These are phyloP conservation scores for Conringia planisiliqua DNA, from an alignment of 345 rosid genomes.

Conservation along the genomic window DNA sequence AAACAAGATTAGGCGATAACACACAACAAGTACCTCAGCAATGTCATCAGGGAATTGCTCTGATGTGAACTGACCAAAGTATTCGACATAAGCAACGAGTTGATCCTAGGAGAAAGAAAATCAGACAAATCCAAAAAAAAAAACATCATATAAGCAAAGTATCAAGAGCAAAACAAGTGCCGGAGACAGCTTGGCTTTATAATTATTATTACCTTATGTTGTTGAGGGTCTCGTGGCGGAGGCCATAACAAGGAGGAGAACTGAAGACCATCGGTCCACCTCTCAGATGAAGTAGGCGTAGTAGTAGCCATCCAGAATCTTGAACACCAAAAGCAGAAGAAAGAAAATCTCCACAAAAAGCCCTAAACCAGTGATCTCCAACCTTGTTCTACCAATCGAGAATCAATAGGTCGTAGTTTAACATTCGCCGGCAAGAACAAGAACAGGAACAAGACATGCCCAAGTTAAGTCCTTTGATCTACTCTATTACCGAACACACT, in stretches of 20 bases:
- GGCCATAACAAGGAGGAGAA: slow-evolving; percentile 85
- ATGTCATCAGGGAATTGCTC: slow-evolving; percentile 86
- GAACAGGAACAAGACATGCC: background rate
- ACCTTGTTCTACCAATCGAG: slow-evolving; percentile 21
- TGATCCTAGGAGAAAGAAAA: slow-evolving; percentile 56
- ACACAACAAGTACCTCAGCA: slow-evolving; percentile 62
- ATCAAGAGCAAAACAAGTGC: background rate
- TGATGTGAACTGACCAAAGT: slow-evolving; percentile 88
- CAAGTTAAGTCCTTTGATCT: background rate
- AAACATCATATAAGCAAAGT: background rate
- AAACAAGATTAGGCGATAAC: background rate
- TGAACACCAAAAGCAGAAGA: background rate
- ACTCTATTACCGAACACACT: slow-evolving; percentile 6
- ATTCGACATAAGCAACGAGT: slow-evolving; percentile 88
- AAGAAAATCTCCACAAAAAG: background rate
- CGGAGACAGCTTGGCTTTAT: background rate
- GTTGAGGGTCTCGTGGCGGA: slow-evolving; percentile 74
- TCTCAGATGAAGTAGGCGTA: slow-evolving; percentile 52
- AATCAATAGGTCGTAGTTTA: slow-evolving; percentile 17
- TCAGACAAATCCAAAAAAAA: background rate
- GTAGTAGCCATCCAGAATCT: slow-evolving; percentile 45
- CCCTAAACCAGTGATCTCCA: background rate
- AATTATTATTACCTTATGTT: slow-evolving; percentile 57
- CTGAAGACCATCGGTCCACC: slow-evolving; percentile 94
- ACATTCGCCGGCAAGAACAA: slow-evolving; percentile 7